phyloP scores from a whole-genome alignment of 2,329 filamentous ascomycete genomes.

The Whalleya microplaca region DNA sequence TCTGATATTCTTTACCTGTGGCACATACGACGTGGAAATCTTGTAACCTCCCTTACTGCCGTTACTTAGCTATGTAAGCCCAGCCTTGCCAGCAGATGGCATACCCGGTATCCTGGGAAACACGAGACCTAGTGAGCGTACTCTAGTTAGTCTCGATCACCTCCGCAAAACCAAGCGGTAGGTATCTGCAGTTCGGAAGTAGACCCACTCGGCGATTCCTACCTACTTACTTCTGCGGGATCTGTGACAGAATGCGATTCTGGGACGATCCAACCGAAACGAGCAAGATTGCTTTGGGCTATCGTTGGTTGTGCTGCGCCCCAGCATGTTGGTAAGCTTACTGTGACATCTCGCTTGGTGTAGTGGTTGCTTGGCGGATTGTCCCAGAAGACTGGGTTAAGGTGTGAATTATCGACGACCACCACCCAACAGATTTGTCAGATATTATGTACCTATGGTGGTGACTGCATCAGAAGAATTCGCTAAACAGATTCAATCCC shows the following conservation, averaged over 20 bases:
- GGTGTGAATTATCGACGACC: background rate
- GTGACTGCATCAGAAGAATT: too few species aligned
- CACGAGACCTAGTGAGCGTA: conserved; percentile 17
- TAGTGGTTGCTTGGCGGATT: background rate
- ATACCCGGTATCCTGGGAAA: conserved; percentile 13
- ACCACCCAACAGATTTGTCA: too few species aligned
- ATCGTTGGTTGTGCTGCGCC: background rate
- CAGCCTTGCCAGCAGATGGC: conserved; percentile 14
- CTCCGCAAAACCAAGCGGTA: too few species aligned
- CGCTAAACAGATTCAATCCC: too few species aligned
- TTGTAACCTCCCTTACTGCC: too few species aligned
- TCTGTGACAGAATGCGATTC: background rate
- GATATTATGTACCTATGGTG: background rate
- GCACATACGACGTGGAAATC: background rate
- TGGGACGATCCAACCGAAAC: background rate
- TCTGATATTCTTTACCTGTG: background rate
- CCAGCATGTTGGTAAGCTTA: background rate
- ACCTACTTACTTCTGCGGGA: background rate
- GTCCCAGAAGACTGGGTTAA: background rate
- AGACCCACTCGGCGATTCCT: conserved; percentile 9
- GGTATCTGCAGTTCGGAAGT: background rate
- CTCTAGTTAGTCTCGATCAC: conserved; percentile 2
- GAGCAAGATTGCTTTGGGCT: background rate
- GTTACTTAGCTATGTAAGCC: conserved; percentile 3
- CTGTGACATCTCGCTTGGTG: background rate